These are phyloP conservation scores for Sugiyamaella smithiae DNA, from an alignment of 805 yeast species.

Conservation along the genomic window DNA sequence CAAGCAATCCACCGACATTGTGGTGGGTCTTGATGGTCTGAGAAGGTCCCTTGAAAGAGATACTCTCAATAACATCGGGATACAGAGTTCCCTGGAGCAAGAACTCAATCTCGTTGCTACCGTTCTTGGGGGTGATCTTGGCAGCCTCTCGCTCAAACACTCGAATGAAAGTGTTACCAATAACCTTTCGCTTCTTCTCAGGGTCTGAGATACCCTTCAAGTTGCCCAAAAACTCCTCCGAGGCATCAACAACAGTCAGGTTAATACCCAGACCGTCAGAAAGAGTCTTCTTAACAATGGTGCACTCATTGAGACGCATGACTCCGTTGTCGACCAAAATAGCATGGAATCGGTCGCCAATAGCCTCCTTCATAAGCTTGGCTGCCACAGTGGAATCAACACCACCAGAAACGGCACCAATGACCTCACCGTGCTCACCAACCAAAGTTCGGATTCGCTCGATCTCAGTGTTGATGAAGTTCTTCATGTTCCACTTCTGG, in stretches of 20 bases:
- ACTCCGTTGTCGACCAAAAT: constrained; percentile 97
- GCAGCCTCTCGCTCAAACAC: constrained; percentile 96
- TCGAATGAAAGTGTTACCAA: constrained; percentile 96
- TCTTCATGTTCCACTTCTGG: constrained; percentile 97
- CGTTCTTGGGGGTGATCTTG: constrained; percentile 73
- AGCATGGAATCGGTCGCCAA: constrained; percentile 98
- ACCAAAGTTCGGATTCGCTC: constrained; percentile 85
- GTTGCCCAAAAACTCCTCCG: constrained; percentile 81
- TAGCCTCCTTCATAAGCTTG: constrained; percentile 95
- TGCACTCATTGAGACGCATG: constrained; percentile 92
- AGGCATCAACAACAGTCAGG: constrained; percentile 90
- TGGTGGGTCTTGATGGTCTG: constrained; percentile 99
- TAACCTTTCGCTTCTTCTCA: constrained; percentile 97
- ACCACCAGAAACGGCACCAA: constrained; percentile 99
- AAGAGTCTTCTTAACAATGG: constrained; percentile 79
- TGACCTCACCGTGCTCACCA: constrained; percentile 97
- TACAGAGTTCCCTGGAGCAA: constrained; percentile 95
- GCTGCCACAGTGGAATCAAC: constrained; percentile 99
- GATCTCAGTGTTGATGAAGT: constrained; percentile 95
- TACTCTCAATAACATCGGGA: constrained; percentile 98
- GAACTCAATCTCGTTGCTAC: constrained; percentile 87
- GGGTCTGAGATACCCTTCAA: constrained; percentile 96
- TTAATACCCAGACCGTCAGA: constrained; percentile 93
- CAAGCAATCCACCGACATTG: constrained; percentile 97
- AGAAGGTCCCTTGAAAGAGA: constrained; percentile 98